phyloP scores from a whole-genome alignment of 306 rosid species.

The Castanea sativa region DNA sequence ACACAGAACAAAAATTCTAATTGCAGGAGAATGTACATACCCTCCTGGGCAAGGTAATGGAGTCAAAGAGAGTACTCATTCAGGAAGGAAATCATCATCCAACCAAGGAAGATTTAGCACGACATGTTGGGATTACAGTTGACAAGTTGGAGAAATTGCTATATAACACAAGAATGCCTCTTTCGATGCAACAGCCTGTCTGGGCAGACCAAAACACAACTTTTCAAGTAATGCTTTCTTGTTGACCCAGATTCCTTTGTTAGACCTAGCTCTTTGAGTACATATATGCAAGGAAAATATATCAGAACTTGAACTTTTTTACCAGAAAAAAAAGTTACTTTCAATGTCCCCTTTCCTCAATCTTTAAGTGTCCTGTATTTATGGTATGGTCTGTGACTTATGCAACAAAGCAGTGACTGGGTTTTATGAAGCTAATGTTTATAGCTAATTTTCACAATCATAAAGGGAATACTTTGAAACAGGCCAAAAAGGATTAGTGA shows the following conservation, averaged over 20 bases:
- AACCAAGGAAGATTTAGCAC: constrained; percentile 74
- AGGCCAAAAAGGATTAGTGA: neutral
- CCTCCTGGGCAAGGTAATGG: constrained; percentile 64
- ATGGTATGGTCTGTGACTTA: neutral
- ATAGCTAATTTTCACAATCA: neutral
- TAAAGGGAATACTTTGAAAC: neutral
- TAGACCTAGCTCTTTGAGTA: constrained; percentile 1
- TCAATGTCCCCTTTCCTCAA: neutral
- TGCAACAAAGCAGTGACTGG: neutral
- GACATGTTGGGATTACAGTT: constrained; percentile 59
- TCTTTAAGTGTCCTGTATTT: neutral
- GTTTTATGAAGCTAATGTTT: neutral
- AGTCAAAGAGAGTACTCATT: constrained; percentile 64
- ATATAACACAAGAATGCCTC: constrained; percentile 60
- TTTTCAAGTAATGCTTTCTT: constrained; percentile 63
- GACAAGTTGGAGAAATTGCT: constrained; percentile 67
- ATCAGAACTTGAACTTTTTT: constrained; percentile 3
- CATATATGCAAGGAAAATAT: constrained; percentile 2
- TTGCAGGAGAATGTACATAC: constrained; percentile 73
- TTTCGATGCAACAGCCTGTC: constrained; percentile 78
- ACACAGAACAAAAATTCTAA: constrained; percentile 9
- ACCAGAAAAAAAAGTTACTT: neutral
- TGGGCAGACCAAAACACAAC: constrained; percentile 87
- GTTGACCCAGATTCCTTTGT: constrained; percentile 5
- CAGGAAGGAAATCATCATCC: constrained; percentile 72